Evolutionary conservation across 169 alveolate species (phyloP).

Genomic region (Besnoitia besnoiti): DNA sequence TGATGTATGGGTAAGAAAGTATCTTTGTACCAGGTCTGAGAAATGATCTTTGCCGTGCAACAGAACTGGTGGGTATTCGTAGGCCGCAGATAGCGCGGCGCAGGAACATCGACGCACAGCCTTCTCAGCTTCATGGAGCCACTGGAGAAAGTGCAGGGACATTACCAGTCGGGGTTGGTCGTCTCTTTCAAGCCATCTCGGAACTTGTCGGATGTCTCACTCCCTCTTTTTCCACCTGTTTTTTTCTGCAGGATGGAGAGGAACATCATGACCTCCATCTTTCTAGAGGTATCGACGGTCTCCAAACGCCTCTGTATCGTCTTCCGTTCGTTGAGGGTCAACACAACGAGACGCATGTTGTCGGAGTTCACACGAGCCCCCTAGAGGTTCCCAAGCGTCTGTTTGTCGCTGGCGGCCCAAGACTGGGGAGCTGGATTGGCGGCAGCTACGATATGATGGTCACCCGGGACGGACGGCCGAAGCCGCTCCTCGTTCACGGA

Average conservation of each 20-base stretch:
- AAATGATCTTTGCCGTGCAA: neutral
- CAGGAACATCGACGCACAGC: too few species aligned
- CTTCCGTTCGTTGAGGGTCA: slow-evolving; percentile 65
- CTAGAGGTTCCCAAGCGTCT: slow-evolving; percentile 35
- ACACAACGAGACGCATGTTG: slow-evolving; percentile 63
- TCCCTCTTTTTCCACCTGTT: too few species aligned
- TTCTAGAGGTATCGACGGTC: slow-evolving; percentile 51
- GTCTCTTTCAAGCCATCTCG: too few species aligned
- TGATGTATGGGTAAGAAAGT: slow-evolving; percentile 57
- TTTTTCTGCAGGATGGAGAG: slow-evolving; percentile 43
- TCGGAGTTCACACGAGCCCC: slow-evolving; percentile 47
- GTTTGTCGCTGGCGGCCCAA: slow-evolving; percentile 46
- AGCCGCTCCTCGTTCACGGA: slow-evolving; percentile 62
- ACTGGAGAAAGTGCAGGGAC: neutral
- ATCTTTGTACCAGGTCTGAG: neutral
- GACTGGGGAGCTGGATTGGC: neutral
- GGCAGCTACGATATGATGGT: slow-evolving; percentile 55
- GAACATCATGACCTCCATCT: slow-evolving; percentile 51
- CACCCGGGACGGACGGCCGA: slow-evolving; percentile 61
- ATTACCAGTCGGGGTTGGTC: too few species aligned
- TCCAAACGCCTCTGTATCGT: slow-evolving; percentile 60
- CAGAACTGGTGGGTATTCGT: too few species aligned
- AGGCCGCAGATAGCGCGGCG: too few species aligned
- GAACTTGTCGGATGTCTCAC: too few species aligned
- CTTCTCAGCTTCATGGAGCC: too few species aligned